Conservation (phyloP, 345 rosid genomes). For the Litchi chinensis region DNA sequence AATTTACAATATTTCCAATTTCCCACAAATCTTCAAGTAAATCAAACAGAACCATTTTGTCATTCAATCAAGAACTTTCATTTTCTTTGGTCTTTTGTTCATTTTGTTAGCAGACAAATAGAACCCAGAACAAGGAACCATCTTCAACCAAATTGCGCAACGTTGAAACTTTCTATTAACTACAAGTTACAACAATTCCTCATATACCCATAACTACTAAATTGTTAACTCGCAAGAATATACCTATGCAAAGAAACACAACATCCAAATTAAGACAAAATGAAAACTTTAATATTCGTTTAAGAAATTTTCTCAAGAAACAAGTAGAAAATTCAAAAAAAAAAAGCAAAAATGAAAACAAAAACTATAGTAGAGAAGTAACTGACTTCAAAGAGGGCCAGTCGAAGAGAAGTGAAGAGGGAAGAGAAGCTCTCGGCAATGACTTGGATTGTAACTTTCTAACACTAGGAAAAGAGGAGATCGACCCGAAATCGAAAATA, state of each 20-base stretch:
- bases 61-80: not conserved
- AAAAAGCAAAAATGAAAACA: too few species aligned
- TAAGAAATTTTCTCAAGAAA: not conserved
- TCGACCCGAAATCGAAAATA: too few species aligned
- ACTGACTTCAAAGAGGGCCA: constrained; percentile 79
- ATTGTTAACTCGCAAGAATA: not conserved
- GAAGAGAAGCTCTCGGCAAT: constrained; percentile 85
- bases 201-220: not conserved
- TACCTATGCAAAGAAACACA: not conserved
- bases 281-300: not conserved
- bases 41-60: not conserved
- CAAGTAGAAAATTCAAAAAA: not conserved
- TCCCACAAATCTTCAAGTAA: not conserved
- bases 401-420: constrained; percentile 75
- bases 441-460: constrained; percentile 22
- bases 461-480: too few species aligned
- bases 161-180: not conserved
- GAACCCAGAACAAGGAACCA: not conserved
- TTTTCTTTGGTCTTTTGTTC: not conserved
- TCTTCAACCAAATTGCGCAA: not conserved
- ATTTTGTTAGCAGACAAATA: not conserved
- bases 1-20: not conserved
- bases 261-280: not conserved
- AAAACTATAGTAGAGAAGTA: not conserved
- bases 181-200: not conserved